A percentile compares a stretch with the other conserved stretches of the same genome.
Conservation (phyloP, 495 filamentous ascomycete species). For the Tuber umbilicatum region DNA sequence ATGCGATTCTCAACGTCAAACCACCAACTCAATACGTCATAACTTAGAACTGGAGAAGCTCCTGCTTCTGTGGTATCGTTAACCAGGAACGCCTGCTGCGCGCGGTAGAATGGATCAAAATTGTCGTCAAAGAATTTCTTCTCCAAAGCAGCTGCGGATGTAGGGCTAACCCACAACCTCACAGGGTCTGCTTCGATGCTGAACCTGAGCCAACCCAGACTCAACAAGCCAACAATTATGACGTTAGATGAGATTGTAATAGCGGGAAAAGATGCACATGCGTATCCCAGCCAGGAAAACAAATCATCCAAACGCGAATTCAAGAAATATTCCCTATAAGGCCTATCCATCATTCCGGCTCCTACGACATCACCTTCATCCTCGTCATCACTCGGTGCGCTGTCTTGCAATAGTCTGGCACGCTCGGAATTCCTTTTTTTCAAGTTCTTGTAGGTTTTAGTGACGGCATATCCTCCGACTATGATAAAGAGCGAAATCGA, state of each 20-base stretch:
- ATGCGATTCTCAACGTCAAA: constrained; percentile 78
- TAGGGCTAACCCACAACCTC: constrained; percentile 88
- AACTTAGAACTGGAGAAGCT: constrained; percentile 70
- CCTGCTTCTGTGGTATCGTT: constrained; percentile 66
- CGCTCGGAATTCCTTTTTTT: constrained; percentile 68
- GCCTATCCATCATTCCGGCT: constrained; percentile 62
- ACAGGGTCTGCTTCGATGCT: constrained; percentile 82
- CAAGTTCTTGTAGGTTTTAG: constrained; percentile 66
- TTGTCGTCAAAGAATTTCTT: constrained; percentile 91
- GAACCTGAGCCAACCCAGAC: constrained; percentile 80
- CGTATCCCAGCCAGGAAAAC: constrained; percentile 75
- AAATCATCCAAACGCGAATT: constrained; percentile 71
- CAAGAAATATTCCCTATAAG: constrained; percentile 64
- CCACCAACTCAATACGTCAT: constrained; percentile 89
- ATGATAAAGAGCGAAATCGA: constrained; percentile 62
- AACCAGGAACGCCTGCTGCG: constrained; percentile 87
- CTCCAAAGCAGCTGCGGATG: constrained; percentile 81
- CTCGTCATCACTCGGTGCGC: constrained; percentile 75
- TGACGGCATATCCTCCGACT: constrained; percentile 60
- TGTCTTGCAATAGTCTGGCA: constrained; percentile 77
- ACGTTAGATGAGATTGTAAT: constrained; percentile 70
- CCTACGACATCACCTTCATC: constrained; percentile 75
- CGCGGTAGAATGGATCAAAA: constrained; percentile 92
- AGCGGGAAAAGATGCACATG: constrained; percentile 72
- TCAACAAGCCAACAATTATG: constrained; percentile 65